Evolutionary conservation across 306 rosid species (phyloP).

Genomic region (Cicer yamashitae): DNA sequence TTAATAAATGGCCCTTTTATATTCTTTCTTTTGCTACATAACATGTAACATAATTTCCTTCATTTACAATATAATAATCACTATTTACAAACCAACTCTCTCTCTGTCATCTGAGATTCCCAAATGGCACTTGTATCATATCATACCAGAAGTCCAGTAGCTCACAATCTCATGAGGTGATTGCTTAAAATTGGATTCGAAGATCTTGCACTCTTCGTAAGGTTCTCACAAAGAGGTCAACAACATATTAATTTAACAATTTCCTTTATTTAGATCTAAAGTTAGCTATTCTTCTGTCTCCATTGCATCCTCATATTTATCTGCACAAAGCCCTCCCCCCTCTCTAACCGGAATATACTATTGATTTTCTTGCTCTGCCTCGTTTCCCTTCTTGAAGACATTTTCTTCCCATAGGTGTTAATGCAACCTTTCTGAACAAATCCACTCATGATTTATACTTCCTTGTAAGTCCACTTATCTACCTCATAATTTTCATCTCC

Average conservation of each 20-base stretch:
- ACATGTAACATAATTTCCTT: constrained; percentile 22
- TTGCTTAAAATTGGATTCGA: constrained; percentile 40
- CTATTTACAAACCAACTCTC: background rate
- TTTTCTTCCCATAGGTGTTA: background rate
- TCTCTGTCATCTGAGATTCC: constrained; percentile 3
- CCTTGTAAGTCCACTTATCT: constrained; percentile 18
- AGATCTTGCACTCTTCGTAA: constrained; percentile 9
- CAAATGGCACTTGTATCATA: constrained; percentile 24
- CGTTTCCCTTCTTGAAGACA: constrained; percentile 1
- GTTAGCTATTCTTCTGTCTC: background rate
- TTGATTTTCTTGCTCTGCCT: constrained; percentile 21
- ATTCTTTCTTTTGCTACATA: background rate
- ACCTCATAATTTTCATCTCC: constrained; percentile 11
- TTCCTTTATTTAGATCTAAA: background rate
- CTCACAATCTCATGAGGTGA: background rate
- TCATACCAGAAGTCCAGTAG: constrained; percentile 19
- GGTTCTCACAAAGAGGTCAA: constrained; percentile 16
- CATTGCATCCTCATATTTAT: background rate
- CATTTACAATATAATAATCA: constrained; percentile 9
- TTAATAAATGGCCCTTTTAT: constrained; percentile 3
- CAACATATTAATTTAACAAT: background rate
- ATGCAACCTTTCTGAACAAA: constrained; percentile 29
- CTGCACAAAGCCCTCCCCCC: background rate
- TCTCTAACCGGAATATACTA: background rate
- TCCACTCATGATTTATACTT: background rate